These are phyloP conservation scores for Cucurbita pepo DNA, from an alignment of 306 rosid genomes.

Conservation along the genomic window DNA sequence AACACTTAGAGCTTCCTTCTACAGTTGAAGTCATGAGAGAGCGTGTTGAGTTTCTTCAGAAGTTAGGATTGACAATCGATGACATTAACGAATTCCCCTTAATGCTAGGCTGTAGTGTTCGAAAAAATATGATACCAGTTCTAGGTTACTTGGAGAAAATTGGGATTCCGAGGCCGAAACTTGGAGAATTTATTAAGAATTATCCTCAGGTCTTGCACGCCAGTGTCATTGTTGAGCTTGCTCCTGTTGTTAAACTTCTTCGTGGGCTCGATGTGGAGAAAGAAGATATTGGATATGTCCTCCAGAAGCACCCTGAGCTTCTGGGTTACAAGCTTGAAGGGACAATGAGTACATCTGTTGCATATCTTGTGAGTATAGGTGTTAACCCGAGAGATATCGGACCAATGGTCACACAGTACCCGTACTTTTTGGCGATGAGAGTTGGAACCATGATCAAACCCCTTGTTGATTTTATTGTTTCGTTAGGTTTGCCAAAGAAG, in stretches of 20 bases:
- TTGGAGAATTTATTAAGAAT: conserved; percentile 56
- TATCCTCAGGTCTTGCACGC: conserved; percentile 90
- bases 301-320: conserved; percentile 82
- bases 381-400: conserved; percentile 81
- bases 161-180: conserved; percentile 59
- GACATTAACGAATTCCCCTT: conserved; percentile 73
- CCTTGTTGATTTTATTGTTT: conserved; percentile 50
- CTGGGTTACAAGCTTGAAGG: conserved; percentile 92
- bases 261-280: conserved; percentile 90
- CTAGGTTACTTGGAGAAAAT: conserved; percentile 81
- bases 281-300: conserved; percentile 69
- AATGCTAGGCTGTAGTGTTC: conserved; percentile 68
- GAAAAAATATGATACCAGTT: conserved; percentile 74
- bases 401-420: conserved; percentile 86
- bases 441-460: conserved; percentile 87
- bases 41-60: conserved; percentile 71
- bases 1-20: conserved; percentile 67
- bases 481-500: conserved; percentile 62
- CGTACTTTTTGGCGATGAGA: conserved; percentile 79
- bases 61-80: conserved; percentile 55
- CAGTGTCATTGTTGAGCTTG: conserved; percentile 90
- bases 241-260: conserved; percentile 65
- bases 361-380: conserved; percentile 89
- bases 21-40: conserved; percentile 77
- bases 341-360: conserved; percentile 93